A percentile compares a stretch with the other conserved stretches of the same genome.
These are phyloP conservation scores for Carex arenaria DNA, from an alignment of 202 grass and related monocot species.

Conservation along the genomic window DNA sequence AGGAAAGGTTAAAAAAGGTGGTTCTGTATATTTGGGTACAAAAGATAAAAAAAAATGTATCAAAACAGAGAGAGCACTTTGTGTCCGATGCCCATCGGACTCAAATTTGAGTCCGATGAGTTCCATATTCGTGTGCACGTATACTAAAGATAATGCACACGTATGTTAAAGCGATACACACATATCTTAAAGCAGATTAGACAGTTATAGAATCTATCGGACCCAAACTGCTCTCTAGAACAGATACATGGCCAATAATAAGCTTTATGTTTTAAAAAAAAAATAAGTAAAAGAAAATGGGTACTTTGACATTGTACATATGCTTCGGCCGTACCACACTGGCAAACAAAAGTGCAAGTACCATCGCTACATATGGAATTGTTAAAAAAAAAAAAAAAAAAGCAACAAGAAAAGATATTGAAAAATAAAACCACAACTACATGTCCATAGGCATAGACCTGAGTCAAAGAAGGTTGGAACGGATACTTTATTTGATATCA, in stretches of 20 bases:
- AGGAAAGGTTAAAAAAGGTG: background rate
- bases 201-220: no score
- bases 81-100: no score
- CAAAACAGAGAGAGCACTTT: no score
- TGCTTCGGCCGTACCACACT: background rate
- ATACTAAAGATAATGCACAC: no score
- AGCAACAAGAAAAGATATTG: background rate
- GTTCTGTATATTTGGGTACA: background rate
- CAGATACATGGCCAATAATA: background rate
- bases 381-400: background rate
- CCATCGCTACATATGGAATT: background rate
- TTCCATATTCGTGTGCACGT: no score
- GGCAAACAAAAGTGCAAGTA: background rate
- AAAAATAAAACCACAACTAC: background rate
- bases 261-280: background rate
- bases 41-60: background rate
- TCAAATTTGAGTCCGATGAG: no score
- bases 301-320: background rate
- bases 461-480: background rate
- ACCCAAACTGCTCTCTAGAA: no score
- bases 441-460: no score
- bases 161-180: no score
- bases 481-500: no score
- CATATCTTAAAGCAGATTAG: no score
- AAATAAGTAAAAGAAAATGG: background rate